A percentile compares a stretch with the other conserved stretches of the same genome.
These are phyloP conservation scores for Exophiala alcalophila DNA, from an alignment of 2,329 filamentous ascomycete genomes.

Conservation along the genomic window DNA sequence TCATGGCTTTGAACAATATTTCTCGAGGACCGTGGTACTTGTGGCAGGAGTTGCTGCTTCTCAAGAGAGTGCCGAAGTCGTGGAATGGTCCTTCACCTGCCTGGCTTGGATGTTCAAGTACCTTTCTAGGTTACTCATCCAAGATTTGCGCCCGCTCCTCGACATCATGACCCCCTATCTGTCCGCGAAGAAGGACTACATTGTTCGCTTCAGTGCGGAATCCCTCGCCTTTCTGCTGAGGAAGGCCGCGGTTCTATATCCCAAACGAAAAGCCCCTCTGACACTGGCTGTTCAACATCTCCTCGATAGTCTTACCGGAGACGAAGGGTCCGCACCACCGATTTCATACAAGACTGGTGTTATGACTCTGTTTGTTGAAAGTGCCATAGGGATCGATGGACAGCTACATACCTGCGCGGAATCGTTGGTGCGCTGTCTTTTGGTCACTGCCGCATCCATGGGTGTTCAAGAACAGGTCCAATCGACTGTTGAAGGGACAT, in stretches of 20 bases:
- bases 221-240: conserved; percentile 90
- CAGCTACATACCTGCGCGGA: conserved; percentile 57
- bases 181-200: conserved; percentile 75
- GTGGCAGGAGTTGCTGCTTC: conserved; percentile 75
- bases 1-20: conserved; percentile 82
- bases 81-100: conserved; percentile 95
- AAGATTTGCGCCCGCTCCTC: conserved; percentile 80
- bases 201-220: conserved; percentile 89
- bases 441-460: conserved; percentile 42
- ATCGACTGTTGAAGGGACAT: conserved; percentile 64
- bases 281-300: conserved; percentile 68
- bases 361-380: conserved; percentile 89
- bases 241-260: conserved; percentile 76
- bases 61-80: conserved; percentile 77
- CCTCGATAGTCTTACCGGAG: conserved; percentile 54
- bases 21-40: conserved; percentile 68
- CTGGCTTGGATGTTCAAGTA: conserved; percentile 98
- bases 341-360: conserved; percentile 77
- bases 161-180: conserved; percentile 79
- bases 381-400: conserved; percentile 61
- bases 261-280: conserved; percentile 68
- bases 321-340: conserved; percentile 6
- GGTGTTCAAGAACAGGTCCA: conserved; percentile 42
- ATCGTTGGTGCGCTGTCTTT: conserved; percentile 52
- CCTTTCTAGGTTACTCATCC: conserved; percentile 78